Base-by-base conservation (phyloP, 2,329 filamentous ascomycete species). In the Talaromyces funiculosus region DNA sequence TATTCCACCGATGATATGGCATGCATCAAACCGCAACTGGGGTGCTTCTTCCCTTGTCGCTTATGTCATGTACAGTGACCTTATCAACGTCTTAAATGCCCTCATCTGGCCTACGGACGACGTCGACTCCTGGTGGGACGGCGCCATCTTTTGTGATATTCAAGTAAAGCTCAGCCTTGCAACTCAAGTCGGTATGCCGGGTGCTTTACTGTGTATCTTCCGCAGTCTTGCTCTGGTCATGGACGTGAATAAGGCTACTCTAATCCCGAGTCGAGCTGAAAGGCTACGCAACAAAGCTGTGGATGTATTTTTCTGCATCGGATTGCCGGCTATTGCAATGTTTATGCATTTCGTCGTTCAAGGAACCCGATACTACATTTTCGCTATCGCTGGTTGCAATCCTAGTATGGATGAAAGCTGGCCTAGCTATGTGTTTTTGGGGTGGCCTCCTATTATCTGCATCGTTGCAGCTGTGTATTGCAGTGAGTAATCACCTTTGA, bases 81-180 rank as follows among this genome's bases (percentile, higher is more conserved):
- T 86, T 57, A 78, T 82, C 69, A 82, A 79, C 64, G 78, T 85
- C 63, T 71, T 85, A 75, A 89, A 90, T 67, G 77, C 85, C 1
- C 69, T 87, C 54, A 80, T 89, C 62, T 90, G 87, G 87, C 80
- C 82, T 0, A 82, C 77, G 7, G 83, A 87, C 64, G 75, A 87
- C 64, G 67, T 81, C 12, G 38, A 67, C 0, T 69, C 73, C 5
- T 85, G 82, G 81, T 90, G 81, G 80, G 71, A 80, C 61, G 87
- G 87, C 4, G 67, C 70, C 4, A 81, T 80, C 2, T 81, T 87
- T 61, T 90, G 87, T 72, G 87, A 90, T 69, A 74, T 90, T 53
- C 80, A 88, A 65, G 77, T 81, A 58, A 85, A 86, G 63, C 67
- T 89, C 35, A 78, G 82, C 61, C 75, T 83, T 24, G 84, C 81